Evolutionary conservation across 306 rosid genomes (phyloP).

Genomic region (Gleditsia sinensis): DNA sequence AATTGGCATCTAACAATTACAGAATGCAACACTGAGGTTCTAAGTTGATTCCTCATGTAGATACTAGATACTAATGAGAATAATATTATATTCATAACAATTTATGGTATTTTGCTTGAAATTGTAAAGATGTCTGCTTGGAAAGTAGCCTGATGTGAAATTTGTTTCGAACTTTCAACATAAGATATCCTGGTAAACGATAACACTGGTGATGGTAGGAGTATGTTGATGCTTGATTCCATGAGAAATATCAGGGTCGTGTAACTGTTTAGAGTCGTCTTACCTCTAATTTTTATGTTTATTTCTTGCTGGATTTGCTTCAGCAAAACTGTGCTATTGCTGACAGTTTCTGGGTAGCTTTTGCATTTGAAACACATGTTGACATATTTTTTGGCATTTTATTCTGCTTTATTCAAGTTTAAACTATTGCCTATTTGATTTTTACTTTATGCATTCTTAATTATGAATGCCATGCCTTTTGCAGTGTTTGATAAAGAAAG

Average conservation of each 20-base stretch:
- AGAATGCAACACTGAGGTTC: not conserved
- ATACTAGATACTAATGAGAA: not conserved
- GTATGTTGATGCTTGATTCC: not conserved
- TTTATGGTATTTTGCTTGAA: not conserved
- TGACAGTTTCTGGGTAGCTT: not conserved
- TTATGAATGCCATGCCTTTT: conserved; percentile 28
- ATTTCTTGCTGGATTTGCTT: not conserved
- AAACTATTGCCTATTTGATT: not conserved
- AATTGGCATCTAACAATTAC: not conserved
- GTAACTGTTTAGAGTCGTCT: not conserved
- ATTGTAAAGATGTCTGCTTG: not conserved
- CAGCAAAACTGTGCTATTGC: not conserved
- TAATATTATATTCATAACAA: not conserved
- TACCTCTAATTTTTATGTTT: not conserved
- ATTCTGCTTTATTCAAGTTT: conserved; percentile 8
- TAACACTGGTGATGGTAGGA: not conserved
- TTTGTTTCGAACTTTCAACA: not conserved
- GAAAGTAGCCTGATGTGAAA: not conserved
- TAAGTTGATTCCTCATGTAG: not conserved
- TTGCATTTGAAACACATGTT: conserved; percentile 12
- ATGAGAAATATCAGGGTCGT: not conserved
- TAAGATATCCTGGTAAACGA: not conserved
- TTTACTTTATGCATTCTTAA: conserved; percentile 7
- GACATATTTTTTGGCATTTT: conserved; percentile 5
- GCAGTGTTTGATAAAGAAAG: conserved; percentile 83